Conservation (phyloP, 2,329 filamentous ascomycete genomes). For the Penicillium sp. region DNA sequence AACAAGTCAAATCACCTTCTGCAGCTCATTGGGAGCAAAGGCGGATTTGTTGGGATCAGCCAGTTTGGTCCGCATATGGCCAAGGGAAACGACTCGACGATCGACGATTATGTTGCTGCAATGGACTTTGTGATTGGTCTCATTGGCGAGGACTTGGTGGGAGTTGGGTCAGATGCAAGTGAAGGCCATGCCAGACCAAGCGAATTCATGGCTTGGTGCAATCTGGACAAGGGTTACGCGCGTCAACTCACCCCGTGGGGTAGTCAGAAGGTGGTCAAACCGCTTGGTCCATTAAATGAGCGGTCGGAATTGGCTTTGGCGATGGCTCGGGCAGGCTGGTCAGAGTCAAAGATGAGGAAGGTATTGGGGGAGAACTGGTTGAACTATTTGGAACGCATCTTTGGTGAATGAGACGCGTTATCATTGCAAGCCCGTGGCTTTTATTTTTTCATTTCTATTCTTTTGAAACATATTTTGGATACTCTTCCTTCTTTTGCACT, state of each 20-base stretch:
- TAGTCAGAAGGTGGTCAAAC: conserved; percentile 44
- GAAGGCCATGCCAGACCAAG: conserved; percentile 43
- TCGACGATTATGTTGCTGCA: conserved; percentile 46
- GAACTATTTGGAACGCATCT: conserved; percentile 40
- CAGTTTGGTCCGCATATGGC: conserved; percentile 45
- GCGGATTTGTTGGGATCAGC: conserved; percentile 42
- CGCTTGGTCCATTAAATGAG: conserved; percentile 39
- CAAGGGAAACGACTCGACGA: conserved; percentile 43
- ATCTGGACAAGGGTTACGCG: conserved; percentile 45
- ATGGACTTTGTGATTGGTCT: conserved; percentile 42
- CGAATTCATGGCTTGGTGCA: conserved; percentile 46
- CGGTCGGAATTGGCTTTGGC: conserved; percentile 37
- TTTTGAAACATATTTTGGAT: too few species aligned
- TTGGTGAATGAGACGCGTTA: neutral
- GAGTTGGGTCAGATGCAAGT: conserved; percentile 42
- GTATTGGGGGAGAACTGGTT: conserved; percentile 45
- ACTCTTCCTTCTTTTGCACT: too few species aligned
- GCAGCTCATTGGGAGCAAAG: conserved; percentile 37
- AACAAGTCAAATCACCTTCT: conserved; percentile 44
- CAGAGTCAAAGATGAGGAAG: conserved; percentile 41
- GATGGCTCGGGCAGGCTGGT: conserved; percentile 43
- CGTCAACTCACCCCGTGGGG: conserved; percentile 43
- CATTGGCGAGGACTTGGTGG: conserved; percentile 40
- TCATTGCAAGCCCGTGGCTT: too few species aligned
- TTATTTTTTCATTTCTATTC: too few species aligned